Evolutionary conservation across 352 stramenopile species (phyloP), one percentile per base, ranked within the genome.

Genomic region (Phytopythium oedochilum): DNA sequence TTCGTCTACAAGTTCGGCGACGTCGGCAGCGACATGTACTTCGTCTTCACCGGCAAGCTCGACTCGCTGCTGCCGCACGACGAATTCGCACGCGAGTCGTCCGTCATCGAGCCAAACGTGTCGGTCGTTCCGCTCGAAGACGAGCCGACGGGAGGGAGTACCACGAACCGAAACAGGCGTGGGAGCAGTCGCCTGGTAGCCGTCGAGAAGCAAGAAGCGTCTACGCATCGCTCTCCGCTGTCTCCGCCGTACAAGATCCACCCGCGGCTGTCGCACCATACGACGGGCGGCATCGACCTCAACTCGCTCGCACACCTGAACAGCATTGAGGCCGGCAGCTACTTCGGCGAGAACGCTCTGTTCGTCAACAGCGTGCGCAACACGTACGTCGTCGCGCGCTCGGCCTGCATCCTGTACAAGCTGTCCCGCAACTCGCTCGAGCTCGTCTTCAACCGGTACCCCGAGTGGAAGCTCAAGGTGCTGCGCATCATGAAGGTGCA

Each of bases 1-100:
- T 78, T 71, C 28, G 64, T 80, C 2, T 83, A 65, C 42, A 60
- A 60, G 12, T 73, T 66, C 23, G 64, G 70, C 5, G 75, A 86
- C 10, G 65, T 80, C 22, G 75, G 70, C 2, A 71, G 61, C 29
- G 75, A 86, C 22, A 86, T 86, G 75, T 86, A 59, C 32, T 83
- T 86, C 44, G 66, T 86, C 2, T 86, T 82, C 36, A 71, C 71
- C 5, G 75, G 75, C 0, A 59, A 76, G 6, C 60, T 86, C 0
- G 64, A 66, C 10, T 61, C 81, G 18, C 55, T 73, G 15, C 23
- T 83, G 2, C 68, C 63, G 17, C 22, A 38, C 23, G 35, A 55
- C 10, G 69, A 73, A 32, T 73, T 68, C 29, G 22, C 65, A 17
- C 60, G 63, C 14, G 63, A 63, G 1, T 48, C 61, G 6, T 68